These are phyloP conservation scores for Collybiopsis luxurians DNA, from an alignment of 768 basidiomycete species.

Conservation along the genomic window DNA sequence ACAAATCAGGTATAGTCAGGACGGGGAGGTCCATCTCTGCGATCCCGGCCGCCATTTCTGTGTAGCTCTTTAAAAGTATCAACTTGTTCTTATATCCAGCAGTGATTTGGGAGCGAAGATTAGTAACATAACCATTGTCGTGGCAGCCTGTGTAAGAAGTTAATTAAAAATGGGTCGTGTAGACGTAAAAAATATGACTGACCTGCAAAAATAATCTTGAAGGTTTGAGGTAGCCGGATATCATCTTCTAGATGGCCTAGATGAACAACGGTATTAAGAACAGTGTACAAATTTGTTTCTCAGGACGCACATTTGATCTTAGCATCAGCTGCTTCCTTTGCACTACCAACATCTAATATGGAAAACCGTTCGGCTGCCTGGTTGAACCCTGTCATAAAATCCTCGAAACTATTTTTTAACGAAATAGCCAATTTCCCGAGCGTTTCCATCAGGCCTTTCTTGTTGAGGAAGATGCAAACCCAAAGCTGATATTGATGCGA, in stretches of 20 bases:
- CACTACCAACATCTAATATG: slow-evolving; percentile 67
- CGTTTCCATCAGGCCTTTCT: slow-evolving; percentile 53
- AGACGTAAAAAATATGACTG: slow-evolving; percentile 9
- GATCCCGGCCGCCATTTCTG: slow-evolving; percentile 59
- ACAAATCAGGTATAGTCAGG: slow-evolving; percentile 54
- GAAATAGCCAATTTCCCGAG: slow-evolving; percentile 33
- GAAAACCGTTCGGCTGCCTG: slow-evolving; percentile 64
- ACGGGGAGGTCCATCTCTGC: slow-evolving; percentile 53
- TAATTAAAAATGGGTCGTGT: slow-evolving; percentile 6
- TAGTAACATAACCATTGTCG: slow-evolving; percentile 57
- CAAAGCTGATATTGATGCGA: slow-evolving; percentile 50
- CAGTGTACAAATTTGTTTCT: not conserved
- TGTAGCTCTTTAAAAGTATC: slow-evolving; percentile 61
- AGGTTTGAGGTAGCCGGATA: slow-evolving; percentile 59
- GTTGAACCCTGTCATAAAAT: slow-evolving; percentile 69
- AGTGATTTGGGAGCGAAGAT: slow-evolving; percentile 61
- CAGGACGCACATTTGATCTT: slow-evolving; percentile 64
- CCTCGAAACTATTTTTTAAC: slow-evolving; percentile 44
- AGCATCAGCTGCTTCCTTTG: slow-evolving; percentile 73
- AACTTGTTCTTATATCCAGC: slow-evolving; percentile 64
- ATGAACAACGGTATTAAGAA: slow-evolving; percentile 22
- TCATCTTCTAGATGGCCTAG: slow-evolving; percentile 59
- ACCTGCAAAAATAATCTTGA: slow-evolving; percentile 70
- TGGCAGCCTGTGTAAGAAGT: slow-evolving; percentile 35
- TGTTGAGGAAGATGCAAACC: slow-evolving; percentile 65